A percentile compares a stretch with the other conserved stretches of the same genome.
These are phyloP conservation scores for Pneumocystis carinii DNA, from an alignment of 1,139 yeast genomes.

Conservation along the genomic window DNA sequence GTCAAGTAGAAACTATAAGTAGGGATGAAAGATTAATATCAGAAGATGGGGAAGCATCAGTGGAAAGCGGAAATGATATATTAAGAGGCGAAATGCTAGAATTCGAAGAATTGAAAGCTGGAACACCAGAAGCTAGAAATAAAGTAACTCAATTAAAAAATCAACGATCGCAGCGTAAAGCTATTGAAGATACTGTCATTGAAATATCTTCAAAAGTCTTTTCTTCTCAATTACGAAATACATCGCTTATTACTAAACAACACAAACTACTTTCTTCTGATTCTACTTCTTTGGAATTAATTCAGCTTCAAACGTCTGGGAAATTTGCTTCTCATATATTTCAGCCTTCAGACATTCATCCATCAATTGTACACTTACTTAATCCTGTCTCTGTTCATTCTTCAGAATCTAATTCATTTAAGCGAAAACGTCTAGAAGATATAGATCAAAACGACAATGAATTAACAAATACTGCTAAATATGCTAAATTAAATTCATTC, in stretches of 20 bases:
- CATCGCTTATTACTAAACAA: slow-evolving; percentile 2
- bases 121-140: not conserved
- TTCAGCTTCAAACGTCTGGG: not conserved
- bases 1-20: not conserved
- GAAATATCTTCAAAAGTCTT: slow-evolving; percentile 5
- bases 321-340: not conserved
- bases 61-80: slow-evolving; percentile 1
- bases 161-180: not conserved
- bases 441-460: not conserved
- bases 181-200: slow-evolving; percentile 3
- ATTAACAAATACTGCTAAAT: not conserved
- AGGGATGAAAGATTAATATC: not conserved
- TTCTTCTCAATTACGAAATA: slow-evolving; percentile 3
- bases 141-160: not conserved
- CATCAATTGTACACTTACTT: not conserved
- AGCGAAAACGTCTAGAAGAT: not conserved
- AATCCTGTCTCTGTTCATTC: not conserved
- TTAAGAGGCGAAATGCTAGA: not conserved
- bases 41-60: slow-evolving; percentile 3
- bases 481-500: not conserved
- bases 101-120: not conserved
- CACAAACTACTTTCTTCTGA: not conserved
- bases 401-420: not conserved
- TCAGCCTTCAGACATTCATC: not conserved
- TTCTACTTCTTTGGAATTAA: not conserved